A percentile compares a stretch with the other conserved stretches of the same genome.
Conservation (phyloP, 768 basidiomycete genomes). For the Lentinula lateritia region DNA sequence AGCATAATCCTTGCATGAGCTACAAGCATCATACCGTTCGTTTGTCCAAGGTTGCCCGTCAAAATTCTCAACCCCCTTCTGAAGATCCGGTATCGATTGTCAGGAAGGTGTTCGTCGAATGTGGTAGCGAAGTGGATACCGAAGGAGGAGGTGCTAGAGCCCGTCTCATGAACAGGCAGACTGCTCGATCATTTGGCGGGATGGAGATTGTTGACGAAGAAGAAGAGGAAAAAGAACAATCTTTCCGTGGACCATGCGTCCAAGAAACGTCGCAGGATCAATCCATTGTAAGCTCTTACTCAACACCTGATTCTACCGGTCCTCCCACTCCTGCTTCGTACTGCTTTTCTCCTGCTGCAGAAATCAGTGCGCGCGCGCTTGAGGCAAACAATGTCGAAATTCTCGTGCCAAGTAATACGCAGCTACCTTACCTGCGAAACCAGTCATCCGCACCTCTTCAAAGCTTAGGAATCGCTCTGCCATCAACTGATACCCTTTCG, state of each 20-base stretch:
- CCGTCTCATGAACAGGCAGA: conserved; percentile 2
- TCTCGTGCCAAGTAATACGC: not conserved
- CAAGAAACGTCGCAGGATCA: not conserved
- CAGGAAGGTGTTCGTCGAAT: conserved; percentile 2
- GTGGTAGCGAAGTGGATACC: not conserved
- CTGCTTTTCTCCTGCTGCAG: not conserved
- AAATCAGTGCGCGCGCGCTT: not conserved
- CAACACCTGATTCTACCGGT: not conserved
- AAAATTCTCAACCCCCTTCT: not conserved
- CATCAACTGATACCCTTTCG: not conserved
- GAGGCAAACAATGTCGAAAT: not conserved
- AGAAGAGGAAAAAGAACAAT: conserved; percentile 4
- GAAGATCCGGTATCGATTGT: conserved; percentile 5
- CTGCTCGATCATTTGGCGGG: conserved; percentile 1
- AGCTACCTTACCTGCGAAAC: not conserved
- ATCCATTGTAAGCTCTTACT: not conserved
- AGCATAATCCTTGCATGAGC: conserved; percentile 1
- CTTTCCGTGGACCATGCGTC: not conserved
- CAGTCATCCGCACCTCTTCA: not conserved
- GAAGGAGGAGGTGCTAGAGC: not conserved
- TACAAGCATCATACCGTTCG: not conserved
- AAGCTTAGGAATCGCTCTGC: not conserved
- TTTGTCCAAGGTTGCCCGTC: not conserved
- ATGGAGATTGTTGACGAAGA: conserved; percentile 8
- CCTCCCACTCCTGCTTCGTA: not conserved